Percentiles rank a stretch among this genome's conserved stretches.
Conservation (phyloP, 371 early-diverging fungal genomes). For the Rhizoclosmatium hyalinum region DNA sequence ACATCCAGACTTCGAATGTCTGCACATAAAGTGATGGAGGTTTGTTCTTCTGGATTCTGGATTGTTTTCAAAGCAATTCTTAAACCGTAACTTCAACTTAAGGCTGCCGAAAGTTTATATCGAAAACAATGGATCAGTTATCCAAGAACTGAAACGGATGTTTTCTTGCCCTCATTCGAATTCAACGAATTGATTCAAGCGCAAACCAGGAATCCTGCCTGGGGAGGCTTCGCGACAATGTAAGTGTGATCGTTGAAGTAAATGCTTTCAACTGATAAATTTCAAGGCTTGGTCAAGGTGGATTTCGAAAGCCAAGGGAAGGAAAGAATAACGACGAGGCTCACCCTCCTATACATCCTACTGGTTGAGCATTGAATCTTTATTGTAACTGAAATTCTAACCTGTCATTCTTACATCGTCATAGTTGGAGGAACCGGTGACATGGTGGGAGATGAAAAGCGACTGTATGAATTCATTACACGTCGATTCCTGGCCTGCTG, state of each 20-base stretch:
- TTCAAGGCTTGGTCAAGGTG: slow-evolving; percentile 71
- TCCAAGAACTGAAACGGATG: slow-evolving; percentile 99
- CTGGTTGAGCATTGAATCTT: slow-evolving; percentile 46
- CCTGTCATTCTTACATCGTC: background rate
- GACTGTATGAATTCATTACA: slow-evolving; percentile 91
- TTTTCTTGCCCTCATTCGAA: slow-evolving; percentile 83
- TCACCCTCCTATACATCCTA: slow-evolving; percentile 99
- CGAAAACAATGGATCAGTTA: slow-evolving; percentile 94
- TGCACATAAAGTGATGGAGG: slow-evolving; percentile 85
- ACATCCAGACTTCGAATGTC: slow-evolving; percentile 75
- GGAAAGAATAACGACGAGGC: slow-evolving; percentile 98
- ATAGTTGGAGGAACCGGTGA: slow-evolving; percentile 53
- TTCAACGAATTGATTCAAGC: slow-evolving; percentile 71
- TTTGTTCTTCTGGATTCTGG: slow-evolving; percentile 40
- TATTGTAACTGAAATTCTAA: background rate
- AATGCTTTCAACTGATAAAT: background rate
- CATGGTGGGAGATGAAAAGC: slow-evolving; percentile 74
- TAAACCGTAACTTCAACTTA: background rate
- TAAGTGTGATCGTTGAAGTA: slow-evolving; percentile 37
- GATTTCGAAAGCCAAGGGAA: slow-evolving; percentile 80
- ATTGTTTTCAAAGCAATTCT: background rate
- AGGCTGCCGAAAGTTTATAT: slow-evolving; percentile 88
- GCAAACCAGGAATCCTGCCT: slow-evolving; percentile 66
- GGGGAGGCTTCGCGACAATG: slow-evolving; percentile 75
- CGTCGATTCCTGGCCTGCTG: slow-evolving; percentile 96